Conservation (phyloP, 2,329 filamentous ascomycete species). For the Thermothelomyces thermophilus region DNA sequence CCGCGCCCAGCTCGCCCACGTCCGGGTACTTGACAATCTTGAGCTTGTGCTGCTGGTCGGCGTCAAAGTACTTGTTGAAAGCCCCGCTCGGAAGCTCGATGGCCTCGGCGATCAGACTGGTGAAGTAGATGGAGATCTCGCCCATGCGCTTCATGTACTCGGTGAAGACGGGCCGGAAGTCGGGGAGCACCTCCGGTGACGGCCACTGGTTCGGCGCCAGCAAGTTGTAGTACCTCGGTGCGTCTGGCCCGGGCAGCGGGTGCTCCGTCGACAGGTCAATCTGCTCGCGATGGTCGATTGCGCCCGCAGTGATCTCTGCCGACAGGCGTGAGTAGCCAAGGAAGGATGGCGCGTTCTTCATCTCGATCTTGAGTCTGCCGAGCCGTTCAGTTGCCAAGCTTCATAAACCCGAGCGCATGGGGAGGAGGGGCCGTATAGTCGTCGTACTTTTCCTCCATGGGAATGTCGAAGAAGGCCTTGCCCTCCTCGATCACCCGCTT, state of each 20-base stretch:
- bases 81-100: conserved; percentile 62
- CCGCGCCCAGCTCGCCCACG: conserved; percentile 48
- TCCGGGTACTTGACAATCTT: conserved; percentile 88
- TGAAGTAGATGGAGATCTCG: conserved; percentile 65
- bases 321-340: conserved; percentile 61
- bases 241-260: conserved; percentile 51
- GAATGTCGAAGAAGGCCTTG: conserved; percentile 69
- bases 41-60: conserved; percentile 72
- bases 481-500: conserved; percentile 60
- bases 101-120: conserved; percentile 75
- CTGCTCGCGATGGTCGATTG: conserved; percentile 76
- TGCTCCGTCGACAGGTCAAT: conserved; percentile 81
- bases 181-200: conserved; percentile 51
- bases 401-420: background rate
- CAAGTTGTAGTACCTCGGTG: conserved; percentile 68
- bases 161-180: conserved; percentile 61
- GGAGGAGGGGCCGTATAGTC: background rate
- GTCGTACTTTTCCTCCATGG: conserved; percentile 62
- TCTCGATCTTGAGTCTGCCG: conserved; percentile 56
- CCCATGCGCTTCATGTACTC: conserved; percentile 75
- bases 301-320: conserved; percentile 65
- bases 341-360: conserved; percentile 68
- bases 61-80: conserved; percentile 74
- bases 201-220: conserved; percentile 80
- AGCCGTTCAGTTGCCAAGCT: background rate